Evolutionary conservation across 1,284 basidiomycete species (phyloP).

Genomic region (Sporisorium reilianum): DNA sequence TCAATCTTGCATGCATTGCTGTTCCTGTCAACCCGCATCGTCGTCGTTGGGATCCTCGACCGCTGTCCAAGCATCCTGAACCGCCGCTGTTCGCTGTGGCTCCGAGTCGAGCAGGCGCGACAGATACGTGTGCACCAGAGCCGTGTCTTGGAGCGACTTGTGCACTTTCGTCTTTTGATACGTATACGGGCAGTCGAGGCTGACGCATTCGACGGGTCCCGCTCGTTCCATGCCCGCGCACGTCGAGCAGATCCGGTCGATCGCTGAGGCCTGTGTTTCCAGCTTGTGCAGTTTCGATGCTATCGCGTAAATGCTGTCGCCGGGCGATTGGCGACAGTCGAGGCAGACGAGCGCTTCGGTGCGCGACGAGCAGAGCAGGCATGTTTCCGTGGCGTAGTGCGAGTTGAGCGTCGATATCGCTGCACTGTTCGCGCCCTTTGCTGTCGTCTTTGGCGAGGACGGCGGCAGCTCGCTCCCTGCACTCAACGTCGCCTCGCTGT

Average conservation of each 20-base stretch:
- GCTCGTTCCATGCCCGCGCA: conserved; percentile 42
- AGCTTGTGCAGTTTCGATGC: conserved; percentile 22
- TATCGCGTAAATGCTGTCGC: conserved; percentile 27
- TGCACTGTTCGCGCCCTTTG: conserved; percentile 19
- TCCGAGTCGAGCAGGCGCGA: conserved; percentile 21
- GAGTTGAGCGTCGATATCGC: conserved; percentile 76
- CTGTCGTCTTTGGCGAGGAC: neutral
- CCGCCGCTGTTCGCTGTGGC: conserved; percentile 15
- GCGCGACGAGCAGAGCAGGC: conserved; percentile 77
- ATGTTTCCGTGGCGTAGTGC: conserved; percentile 81
- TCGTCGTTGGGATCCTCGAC: neutral
- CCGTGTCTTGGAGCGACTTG: conserved; percentile 23
- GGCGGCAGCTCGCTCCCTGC: neutral
- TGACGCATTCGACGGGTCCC: conserved; percentile 51
- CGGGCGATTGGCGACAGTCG: conserved; percentile 47
- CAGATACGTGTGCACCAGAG: conserved; percentile 17
- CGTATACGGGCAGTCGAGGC: conserved; percentile 61
- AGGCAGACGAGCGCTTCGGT: conserved; percentile 71
- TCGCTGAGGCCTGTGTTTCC: conserved; percentile 30
- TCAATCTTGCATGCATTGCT: neutral
- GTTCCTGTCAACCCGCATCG: neutral
- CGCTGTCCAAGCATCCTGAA: conserved; percentile 22
- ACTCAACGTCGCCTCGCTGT: neutral
- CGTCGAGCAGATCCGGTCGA: conserved; percentile 54
- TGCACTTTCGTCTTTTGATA: conserved; percentile 50